phyloP scores from a whole-genome alignment of 2,329 filamentous ascomycete genomes.

The Fusarium sp. region DNA sequence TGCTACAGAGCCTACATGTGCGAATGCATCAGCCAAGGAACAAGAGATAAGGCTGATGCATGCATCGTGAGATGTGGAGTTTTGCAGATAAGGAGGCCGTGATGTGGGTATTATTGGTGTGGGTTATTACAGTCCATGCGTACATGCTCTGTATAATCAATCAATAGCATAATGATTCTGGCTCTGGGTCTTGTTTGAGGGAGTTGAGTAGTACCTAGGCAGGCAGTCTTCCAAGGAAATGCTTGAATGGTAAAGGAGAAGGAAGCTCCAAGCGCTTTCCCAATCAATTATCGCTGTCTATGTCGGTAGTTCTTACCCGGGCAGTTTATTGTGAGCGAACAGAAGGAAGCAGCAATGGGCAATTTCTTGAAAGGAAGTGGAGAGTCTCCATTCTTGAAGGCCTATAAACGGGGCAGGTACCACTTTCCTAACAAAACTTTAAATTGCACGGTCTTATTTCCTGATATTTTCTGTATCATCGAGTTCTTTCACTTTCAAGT shows the following conservation, averaged over 20 bases:
- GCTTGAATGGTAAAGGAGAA: background rate
- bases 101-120: conserved; percentile 18
- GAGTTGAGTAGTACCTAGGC: background rate
- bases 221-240: background rate
- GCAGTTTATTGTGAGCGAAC: background rate
- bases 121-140: conserved; percentile 8
- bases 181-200: background rate
- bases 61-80: conserved; percentile 32
- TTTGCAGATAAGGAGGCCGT: conserved; percentile 25
- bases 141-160: background rate
- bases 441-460: conserved; percentile 5
- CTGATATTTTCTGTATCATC: conserved; percentile 3
- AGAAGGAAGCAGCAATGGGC: conserved; percentile 9
- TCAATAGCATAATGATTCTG: conserved; percentile 3
- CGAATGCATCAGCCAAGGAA: background rate
- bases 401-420: conserved; percentile 2
- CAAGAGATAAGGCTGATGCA: conserved; percentile 32
- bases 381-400: background rate
- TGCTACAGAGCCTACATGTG: background rate
- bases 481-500: conserved; percentile 3
- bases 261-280: background rate
- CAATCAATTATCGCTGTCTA: background rate
- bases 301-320: background rate
- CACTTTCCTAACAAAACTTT: conserved; percentile 11
- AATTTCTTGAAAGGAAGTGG: background rate